Conservation (phyloP, 176 grass and related monocot genomes). For the Oryza meridionalis region DNA sequence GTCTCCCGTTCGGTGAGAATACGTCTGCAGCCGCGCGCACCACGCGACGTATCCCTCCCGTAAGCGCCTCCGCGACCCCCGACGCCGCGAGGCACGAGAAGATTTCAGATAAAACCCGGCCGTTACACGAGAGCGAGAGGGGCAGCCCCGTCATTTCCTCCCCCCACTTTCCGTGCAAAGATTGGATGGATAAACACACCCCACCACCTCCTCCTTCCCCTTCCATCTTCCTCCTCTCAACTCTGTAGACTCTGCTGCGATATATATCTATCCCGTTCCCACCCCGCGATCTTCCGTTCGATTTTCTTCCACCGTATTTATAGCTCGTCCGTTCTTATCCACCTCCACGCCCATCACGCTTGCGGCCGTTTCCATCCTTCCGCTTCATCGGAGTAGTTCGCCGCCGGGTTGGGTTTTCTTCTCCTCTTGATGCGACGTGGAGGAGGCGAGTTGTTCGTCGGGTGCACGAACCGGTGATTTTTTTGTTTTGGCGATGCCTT, state of each 20-base stretch:
- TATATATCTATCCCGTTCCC: neutral
- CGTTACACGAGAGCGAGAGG: slow-evolving; percentile 21
- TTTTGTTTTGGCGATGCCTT: slow-evolving; percentile 52
- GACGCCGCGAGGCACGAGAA: neutral
- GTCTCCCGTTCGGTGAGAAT: neutral
- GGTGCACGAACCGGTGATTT: slow-evolving; percentile 29
- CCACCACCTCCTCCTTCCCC: neutral
- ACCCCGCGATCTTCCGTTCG: neutral
- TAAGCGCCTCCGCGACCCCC: neutral
- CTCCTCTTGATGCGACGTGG: slow-evolving; percentile 43
- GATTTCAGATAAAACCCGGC: slow-evolving; percentile 24
- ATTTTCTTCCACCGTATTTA: slow-evolving; percentile 16
- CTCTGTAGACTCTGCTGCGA: too few relatives aligned
- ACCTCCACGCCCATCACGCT: neutral
- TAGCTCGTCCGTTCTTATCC: slow-evolving; percentile 50
- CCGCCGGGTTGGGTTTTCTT: neutral
- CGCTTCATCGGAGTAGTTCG: too few relatives aligned
- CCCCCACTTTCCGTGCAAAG: too few relatives aligned
- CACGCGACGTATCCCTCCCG: slow-evolving; percentile 15
- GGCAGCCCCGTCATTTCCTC: slow-evolving; percentile 30
- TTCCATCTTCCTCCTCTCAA: neutral
- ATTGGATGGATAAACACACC: slow-evolving; percentile 49
- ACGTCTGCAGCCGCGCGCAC: slow-evolving; percentile 20
- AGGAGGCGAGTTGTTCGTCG: slow-evolving; percentile 31
- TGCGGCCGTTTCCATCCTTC: slow-evolving; percentile 34